phyloP scores from a whole-genome alignment of 164 flowering plant genomes.

The Malania oleifera region DNA sequence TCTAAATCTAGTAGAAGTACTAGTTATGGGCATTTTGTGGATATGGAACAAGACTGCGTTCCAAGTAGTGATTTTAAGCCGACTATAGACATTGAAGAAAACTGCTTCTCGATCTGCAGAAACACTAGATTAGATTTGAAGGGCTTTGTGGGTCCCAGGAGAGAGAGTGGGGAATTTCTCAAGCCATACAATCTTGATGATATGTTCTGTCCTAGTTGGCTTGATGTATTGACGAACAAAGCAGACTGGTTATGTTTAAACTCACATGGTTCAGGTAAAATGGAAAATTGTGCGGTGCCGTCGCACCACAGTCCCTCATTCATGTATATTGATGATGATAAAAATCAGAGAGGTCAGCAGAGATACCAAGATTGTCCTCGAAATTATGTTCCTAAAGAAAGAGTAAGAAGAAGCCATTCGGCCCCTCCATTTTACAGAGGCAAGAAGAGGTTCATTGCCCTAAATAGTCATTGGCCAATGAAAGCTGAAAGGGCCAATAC shows the following conservation, averaged over 20 bases:
- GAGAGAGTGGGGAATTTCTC: constrained; percentile 11
- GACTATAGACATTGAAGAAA: constrained; percentile 18
- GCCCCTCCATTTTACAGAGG: constrained; percentile 80
- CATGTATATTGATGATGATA: constrained; percentile 1
- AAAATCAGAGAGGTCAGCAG: constrained; percentile 6
- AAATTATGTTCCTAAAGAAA: constrained; percentile 13
- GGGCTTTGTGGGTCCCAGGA: constrained; percentile 14
- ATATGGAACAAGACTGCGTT: constrained; percentile 19
- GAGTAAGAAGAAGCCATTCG: constrained; percentile 63
- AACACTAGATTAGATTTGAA: constrained; percentile 13
- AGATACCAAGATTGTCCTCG: constrained; percentile 13
- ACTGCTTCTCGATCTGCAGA: constrained; percentile 15
- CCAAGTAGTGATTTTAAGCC: constrained; percentile 17
- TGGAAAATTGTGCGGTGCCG: constrained; percentile 7
- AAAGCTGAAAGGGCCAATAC: constrained; percentile 13
- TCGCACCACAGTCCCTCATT: constrained; percentile 11
- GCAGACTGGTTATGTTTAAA: constrained; percentile 22
- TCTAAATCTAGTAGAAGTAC: constrained; percentile 12
- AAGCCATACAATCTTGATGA: constrained; percentile 10
- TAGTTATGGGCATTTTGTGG: constrained; percentile 13
- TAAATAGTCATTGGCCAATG: constrained; percentile 13
- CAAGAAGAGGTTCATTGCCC: constrained; percentile 40
- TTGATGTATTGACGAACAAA: constrained; percentile 18
- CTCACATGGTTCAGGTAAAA: constrained; percentile 2
- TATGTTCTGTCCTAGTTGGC: constrained; percentile 13